Evolutionary conservation across 2,329 filamentous ascomycete genomes (phyloP).

Genomic region (Xylariaceae sp.): DNA sequence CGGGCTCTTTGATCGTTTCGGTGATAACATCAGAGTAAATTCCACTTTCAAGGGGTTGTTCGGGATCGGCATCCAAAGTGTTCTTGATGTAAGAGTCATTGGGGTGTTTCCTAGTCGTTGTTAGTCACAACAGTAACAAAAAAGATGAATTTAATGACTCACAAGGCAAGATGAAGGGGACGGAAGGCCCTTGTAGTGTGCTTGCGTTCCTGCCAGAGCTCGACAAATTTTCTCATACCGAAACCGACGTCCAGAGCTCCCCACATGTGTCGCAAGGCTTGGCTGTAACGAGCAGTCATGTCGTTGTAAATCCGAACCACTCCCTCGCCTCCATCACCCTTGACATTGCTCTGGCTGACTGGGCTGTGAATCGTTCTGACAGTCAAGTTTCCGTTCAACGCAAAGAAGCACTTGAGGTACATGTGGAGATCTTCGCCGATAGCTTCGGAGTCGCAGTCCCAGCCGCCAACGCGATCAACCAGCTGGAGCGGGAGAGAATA

Average conservation of each 20-base stretch:
- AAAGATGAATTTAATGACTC: conserved; percentile 15
- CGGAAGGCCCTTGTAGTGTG: conserved; percentile 51
- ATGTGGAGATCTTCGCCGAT: conserved; percentile 74
- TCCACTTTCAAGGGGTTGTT: conserved; percentile 42
- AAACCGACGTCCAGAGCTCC: conserved; percentile 65
- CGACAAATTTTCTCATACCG: conserved; percentile 52
- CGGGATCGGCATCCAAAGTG: conserved; percentile 37
- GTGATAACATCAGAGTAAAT: conserved; percentile 52
- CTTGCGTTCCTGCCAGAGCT: conserved; percentile 54
- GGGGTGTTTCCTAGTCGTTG: conserved; percentile 36
- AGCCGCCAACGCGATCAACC: conserved; percentile 64
- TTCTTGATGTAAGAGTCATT: conserved; percentile 45
- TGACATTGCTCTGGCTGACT: conserved; percentile 68
- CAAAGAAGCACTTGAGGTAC: conserved; percentile 74
- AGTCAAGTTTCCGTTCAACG: conserved; percentile 63
- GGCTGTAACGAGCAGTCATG: conserved; percentile 61
- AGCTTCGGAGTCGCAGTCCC: conserved; percentile 65
- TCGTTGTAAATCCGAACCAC: conserved; percentile 51
- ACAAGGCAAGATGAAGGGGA: conserved; percentile 49
- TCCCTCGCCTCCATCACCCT: conserved; percentile 52
- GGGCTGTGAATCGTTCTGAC: conserved; percentile 60
- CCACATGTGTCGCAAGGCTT: conserved; percentile 73
- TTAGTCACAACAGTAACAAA: conserved; percentile 17
- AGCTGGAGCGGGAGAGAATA: conserved; percentile 65
- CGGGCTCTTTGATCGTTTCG: conserved; percentile 45